phyloP scores from a whole-genome alignment of 192 early-diverging fungal genomes.

The Rhizoclosmatium globosum region DNA sequence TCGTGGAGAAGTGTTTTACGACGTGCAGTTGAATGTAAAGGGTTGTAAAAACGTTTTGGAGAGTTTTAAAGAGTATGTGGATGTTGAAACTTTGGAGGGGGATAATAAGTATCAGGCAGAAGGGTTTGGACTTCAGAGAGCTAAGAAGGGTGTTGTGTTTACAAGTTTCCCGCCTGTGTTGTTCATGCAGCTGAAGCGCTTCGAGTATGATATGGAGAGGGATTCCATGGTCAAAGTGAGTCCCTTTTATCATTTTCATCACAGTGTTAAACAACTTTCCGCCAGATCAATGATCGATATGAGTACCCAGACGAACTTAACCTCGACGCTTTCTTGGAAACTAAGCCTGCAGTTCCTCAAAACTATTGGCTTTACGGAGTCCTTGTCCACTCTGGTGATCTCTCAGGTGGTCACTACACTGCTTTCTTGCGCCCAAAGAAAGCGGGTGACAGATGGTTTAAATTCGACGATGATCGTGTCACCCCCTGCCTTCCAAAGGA shows the following conservation, averaged over 20 bases:
- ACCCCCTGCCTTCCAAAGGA: slow-evolving; percentile 79
- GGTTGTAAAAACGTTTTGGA: slow-evolving; percentile 85
- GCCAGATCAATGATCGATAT: slow-evolving; percentile 92
- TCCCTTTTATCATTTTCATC: background rate
- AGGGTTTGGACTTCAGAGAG: slow-evolving; percentile 87
- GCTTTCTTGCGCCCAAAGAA: slow-evolving; percentile 84
- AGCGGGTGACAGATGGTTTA: slow-evolving; percentile 82
- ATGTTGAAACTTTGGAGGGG: slow-evolving; percentile 92
- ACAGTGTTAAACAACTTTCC: background rate
- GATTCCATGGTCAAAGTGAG: slow-evolving; percentile 89
- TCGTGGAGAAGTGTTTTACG: slow-evolving; percentile 92
- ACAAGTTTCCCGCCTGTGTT: slow-evolving; percentile 91
- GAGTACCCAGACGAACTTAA: slow-evolving; percentile 92
- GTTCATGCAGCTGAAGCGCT: slow-evolving; percentile 95
- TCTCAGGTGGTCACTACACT: slow-evolving; percentile 94
- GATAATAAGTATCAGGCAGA: slow-evolving; percentile 98
- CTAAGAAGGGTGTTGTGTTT: slow-evolving; percentile 97
- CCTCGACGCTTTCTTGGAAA: slow-evolving; percentile 79
- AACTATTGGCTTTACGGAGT: slow-evolving; percentile 93
- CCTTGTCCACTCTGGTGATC: slow-evolving; percentile 92
- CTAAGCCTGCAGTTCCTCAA: slow-evolving; percentile 57
- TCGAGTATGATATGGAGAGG: slow-evolving; percentile 94
- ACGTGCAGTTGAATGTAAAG: slow-evolving; percentile 98
- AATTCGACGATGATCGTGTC: slow-evolving; percentile 96
- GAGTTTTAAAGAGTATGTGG: slow-evolving; percentile 91